Evolutionary conservation across 495 filamentous ascomycete genomes (phyloP).

Genomic region (Physcia stellaris): DNA sequence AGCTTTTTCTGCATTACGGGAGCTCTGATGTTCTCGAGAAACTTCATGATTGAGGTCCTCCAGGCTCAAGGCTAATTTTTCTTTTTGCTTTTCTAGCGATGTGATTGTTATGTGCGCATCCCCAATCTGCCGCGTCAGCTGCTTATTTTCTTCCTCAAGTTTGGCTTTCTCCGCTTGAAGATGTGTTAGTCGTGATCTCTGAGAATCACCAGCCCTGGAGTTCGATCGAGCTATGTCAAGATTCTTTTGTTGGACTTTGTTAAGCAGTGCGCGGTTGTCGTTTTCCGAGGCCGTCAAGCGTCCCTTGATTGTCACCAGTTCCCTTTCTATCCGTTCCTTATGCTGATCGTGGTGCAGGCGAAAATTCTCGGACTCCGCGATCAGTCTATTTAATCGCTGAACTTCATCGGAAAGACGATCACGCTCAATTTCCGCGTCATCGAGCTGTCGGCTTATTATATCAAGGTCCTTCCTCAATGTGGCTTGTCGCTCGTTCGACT

Average conservation of each 20-base stretch:
- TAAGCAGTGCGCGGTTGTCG: slow-evolving; percentile 87
- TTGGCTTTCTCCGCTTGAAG: slow-evolving; percentile 77
- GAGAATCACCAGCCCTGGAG: slow-evolving; percentile 73
- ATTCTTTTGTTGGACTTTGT: slow-evolving; percentile 96
- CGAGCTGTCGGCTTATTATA: slow-evolving; percentile 50
- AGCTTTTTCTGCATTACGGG: slow-evolving; percentile 78
- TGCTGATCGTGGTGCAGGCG: slow-evolving; percentile 79
- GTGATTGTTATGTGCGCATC: slow-evolving; percentile 76
- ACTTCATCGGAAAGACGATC: slow-evolving; percentile 58
- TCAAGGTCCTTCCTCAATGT: slow-evolving; percentile 69
- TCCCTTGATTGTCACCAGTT: slow-evolving; percentile 85
- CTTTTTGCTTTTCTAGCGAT: slow-evolving; percentile 86
- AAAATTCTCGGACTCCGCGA: slow-evolving; percentile 78
- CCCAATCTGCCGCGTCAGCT: slow-evolving; percentile 69
- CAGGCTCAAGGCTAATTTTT: slow-evolving; percentile 76
- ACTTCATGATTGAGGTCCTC: slow-evolving; percentile 95
- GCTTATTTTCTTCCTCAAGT: slow-evolving; percentile 70
- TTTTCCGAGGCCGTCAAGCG: slow-evolving; percentile 88
- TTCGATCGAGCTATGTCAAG: slow-evolving; percentile 87
- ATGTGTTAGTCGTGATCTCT: slow-evolving; percentile 59
- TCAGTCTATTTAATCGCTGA: slow-evolving; percentile 67
- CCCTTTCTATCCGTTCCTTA: slow-evolving; percentile 82
- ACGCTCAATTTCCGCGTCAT: slow-evolving; percentile 64
- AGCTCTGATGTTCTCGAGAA: slow-evolving; percentile 78
- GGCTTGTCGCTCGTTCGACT: slow-evolving; percentile 70